Evolutionary conservation across 164 flowering plant genomes (phyloP), one percentile per base, ranked within the genome.

Genomic region (Taxillus chinensis): DNA sequence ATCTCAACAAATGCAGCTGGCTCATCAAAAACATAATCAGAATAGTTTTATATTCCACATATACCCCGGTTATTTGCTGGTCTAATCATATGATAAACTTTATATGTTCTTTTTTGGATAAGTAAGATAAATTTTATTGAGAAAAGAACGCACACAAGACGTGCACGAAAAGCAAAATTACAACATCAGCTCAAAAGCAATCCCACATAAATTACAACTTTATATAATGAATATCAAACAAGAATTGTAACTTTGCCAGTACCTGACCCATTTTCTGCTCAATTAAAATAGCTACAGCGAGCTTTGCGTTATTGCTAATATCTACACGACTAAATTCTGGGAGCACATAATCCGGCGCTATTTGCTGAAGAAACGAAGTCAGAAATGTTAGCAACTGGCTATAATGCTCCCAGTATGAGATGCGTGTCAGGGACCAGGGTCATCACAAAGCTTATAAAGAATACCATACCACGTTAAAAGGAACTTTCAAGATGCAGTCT

Each of bases 181-280:
- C 5, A 43, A 43, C 45, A 43, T 43, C 45, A 43, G 45, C 8
- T 43, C 45, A 43, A 5, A 5, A 43, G 45, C 45, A 5, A 5
- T 5, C 5, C 5, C 5, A 43, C 45, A 43, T 8, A 43, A 43
- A 5, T 43, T 43, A 43, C 5, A 43, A 43, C 8, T 43, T 43
- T 43, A 43, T 43, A 43, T 43, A 43, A 6, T 43, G 46, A 6
- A 6, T 6, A 43, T 48, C 13, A 48, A 48, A 48, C 3, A 11
- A 11, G 13, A 48, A 48, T 27, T 27, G 27, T 27, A 27, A 27
- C 27, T 27, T 27, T 8, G 51, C 51, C 10, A 5, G 56, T 72
- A 90, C 93, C 86, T 76, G 79, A 39, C 90, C 96, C 71, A 59
- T 60, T 68, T 70, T 81, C 69, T 78, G 77, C 77, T 91, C 95